Evolutionary conservation across 257 asterid genomes (phyloP).

Genomic region (Scutellaria baicalensis): DNA sequence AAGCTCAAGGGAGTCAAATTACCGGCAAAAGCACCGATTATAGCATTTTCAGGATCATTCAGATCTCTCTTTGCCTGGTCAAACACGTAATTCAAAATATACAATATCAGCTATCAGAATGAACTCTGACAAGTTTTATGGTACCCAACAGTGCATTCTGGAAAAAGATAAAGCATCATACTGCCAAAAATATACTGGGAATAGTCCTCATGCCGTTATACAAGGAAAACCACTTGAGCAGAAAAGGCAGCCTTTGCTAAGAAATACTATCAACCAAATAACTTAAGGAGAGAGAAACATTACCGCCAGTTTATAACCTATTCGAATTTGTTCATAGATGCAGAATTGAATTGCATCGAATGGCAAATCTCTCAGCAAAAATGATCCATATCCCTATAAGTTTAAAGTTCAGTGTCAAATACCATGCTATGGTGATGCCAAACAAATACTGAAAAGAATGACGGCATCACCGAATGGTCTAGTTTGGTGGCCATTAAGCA

Average conservation of each 20-base stretch:
- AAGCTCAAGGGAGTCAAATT: slow-evolving; percentile 17
- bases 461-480: neutral
- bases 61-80: slow-evolving; percentile 89
- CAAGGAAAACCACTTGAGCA: neutral
- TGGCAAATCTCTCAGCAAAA: slow-evolving; percentile 75
- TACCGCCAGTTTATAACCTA: slow-evolving; percentile 91
- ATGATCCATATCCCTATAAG: slow-evolving; percentile 81
- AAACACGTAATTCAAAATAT: slow-evolving; percentile 1
- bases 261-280: neutral
- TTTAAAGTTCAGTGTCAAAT: neutral
- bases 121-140: neutral
- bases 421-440: neutral
- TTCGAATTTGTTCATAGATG: slow-evolving; percentile 86
- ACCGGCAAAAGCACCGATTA: slow-evolving; percentile 97
- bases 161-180: neutral
- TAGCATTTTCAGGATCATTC: slow-evolving; percentile 86
- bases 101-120: slow-evolving; percentile 1
- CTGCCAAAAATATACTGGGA: no score
- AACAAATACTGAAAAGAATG: neutral
- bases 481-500: neutral
- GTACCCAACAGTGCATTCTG: neutral
- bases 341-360: slow-evolving; percentile 82
- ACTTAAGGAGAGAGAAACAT: slow-evolving; percentile 19
- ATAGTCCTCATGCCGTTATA: neutral
- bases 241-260: neutral